phyloP scores from a whole-genome alignment of 208 protist species.

The Jaenimonas drosophilae region DNA sequence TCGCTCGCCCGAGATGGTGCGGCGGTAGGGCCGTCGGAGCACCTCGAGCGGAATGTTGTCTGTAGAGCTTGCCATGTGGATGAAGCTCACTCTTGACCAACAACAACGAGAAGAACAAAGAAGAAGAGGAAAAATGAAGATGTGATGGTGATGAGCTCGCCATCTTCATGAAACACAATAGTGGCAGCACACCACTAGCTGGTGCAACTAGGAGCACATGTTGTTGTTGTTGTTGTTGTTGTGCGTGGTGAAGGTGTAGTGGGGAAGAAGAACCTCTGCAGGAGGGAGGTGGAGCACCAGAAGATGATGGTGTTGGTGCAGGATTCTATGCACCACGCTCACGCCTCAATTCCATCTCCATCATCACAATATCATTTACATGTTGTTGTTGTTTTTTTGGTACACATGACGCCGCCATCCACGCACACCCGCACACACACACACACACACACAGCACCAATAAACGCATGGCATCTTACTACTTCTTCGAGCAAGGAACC shows the following conservation, averaged over 20 bases:
- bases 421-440: no score
- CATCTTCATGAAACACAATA: not conserved
- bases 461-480: not conserved
- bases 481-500: no score
- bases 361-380: no score
- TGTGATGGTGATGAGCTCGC: not conserved
- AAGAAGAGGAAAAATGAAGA: not conserved
- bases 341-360: no score
- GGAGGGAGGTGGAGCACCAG: no score
- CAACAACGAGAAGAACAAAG: not conserved
- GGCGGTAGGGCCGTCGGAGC: conserved; percentile 43
- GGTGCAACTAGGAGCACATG: not conserved
- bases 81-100: not conserved
- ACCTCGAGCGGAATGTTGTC: not conserved
- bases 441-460: not conserved
- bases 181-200: not conserved
- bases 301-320: no score
- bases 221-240: not conserved
- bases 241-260: not conserved
- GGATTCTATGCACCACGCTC: no score
- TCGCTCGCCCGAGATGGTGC: conserved; percentile 31
- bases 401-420: no score
- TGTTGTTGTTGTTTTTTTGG: no score
- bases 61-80: not conserved
- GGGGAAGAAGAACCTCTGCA: no score